phyloP scores from a whole-genome alignment of 768 basidiomycete genomes.

The Mycena polygramma region DNA sequence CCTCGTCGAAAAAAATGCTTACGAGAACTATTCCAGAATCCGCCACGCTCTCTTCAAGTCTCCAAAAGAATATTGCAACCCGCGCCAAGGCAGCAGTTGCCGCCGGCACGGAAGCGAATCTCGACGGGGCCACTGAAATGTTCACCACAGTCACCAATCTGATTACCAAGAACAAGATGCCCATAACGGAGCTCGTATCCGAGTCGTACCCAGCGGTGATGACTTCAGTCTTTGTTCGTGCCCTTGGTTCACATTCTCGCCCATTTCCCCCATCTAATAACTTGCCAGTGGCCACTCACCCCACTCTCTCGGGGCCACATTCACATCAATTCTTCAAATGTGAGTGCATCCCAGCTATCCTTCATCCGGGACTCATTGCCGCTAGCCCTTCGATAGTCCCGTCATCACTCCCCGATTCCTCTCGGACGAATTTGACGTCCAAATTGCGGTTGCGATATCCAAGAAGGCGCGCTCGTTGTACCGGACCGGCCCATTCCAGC shows the following conservation, averaged over 20 bases:
- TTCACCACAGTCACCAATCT: constrained; percentile 22
- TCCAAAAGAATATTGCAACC: constrained; percentile 1
- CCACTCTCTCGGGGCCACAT: constrained; percentile 29
- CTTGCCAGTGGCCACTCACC: constrained; percentile 23
- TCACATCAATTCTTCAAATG: constrained; percentile 31
- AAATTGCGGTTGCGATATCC: constrained; percentile 20
- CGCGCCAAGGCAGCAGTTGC: constrained; percentile 31
- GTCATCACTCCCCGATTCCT: constrained; percentile 31
- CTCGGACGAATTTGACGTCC: constrained; percentile 30
- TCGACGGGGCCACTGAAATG: constrained; percentile 20
- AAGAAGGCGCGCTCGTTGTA: constrained; percentile 25
- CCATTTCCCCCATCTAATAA: neutral
- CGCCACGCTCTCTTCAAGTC: constrained; percentile 1
- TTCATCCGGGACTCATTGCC: neutral
- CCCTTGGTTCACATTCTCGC: neutral
- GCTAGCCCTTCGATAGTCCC: constrained; percentile 25
- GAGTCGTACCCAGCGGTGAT: constrained; percentile 28
- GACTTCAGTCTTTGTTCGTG: constrained; percentile 25
- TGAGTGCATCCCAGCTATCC: neutral
- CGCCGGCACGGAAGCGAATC: constrained; percentile 14
- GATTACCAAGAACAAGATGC: constrained; percentile 27
- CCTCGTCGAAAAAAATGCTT: too few species aligned
- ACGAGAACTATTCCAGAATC: constrained; percentile 17
- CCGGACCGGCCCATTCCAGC: constrained; percentile 5
- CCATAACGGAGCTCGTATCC: constrained; percentile 27